phyloP scores from a whole-genome alignment of 257 asterid species.

The Nicotiana attenuata region DNA sequence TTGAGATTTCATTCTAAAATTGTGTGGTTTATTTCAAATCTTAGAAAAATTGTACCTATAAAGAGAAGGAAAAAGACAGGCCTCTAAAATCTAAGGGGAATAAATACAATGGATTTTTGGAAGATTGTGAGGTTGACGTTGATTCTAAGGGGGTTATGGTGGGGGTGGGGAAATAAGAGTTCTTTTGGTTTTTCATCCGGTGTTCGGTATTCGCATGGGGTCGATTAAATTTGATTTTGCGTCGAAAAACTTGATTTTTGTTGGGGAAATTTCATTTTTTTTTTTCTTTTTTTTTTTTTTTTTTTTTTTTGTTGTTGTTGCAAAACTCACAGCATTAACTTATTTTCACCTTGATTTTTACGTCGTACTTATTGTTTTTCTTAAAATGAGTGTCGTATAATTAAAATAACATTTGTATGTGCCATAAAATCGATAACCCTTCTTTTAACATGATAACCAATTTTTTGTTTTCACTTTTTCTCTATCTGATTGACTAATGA shows the following conservation, averaged over 20 bases:
- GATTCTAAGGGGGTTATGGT: slow-evolving; percentile 14
- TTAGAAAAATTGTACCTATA: not conserved
- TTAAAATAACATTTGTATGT: not conserved
- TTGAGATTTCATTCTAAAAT: slow-evolving; percentile 19
- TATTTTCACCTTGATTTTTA: too few relatives aligned
- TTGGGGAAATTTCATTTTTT: too few relatives aligned
- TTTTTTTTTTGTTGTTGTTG: too few relatives aligned
- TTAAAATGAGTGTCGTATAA: too few relatives aligned
- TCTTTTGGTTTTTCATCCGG: not conserved
- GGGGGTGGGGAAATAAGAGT: not conserved
- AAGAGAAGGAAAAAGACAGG: slow-evolving; percentile 17
- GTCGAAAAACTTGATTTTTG: too few relatives aligned
- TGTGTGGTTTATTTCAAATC: slow-evolving; percentile 29
- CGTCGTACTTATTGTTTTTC: not conserved
- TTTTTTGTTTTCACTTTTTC: not conserved
- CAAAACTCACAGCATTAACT: too few relatives aligned
- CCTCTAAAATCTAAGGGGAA: not conserved
- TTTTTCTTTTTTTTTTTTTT: too few relatives aligned
- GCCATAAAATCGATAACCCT: not conserved
- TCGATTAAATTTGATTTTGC: too few relatives aligned
- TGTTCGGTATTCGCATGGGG: too few relatives aligned
- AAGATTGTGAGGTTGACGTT: slow-evolving; percentile 47
- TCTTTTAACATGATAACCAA: not conserved
- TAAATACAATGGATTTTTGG: slow-evolving; percentile 18
- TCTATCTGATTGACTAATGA: not conserved